Evolutionary conservation across 169 alveolate genomes (phyloP).

Genomic region (Cryptosporidium sp.): DNA sequence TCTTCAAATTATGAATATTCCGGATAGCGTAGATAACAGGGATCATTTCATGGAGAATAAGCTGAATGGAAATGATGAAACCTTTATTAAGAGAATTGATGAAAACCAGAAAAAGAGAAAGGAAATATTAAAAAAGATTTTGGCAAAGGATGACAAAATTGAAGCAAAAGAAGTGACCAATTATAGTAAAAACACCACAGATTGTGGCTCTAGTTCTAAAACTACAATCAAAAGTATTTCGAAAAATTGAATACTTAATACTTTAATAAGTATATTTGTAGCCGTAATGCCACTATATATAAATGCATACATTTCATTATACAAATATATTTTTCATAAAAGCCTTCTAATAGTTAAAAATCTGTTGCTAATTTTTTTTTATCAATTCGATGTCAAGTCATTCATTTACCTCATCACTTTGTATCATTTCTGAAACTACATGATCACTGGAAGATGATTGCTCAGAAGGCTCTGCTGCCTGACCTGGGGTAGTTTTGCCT

Average conservation of each 20-base stretch:
- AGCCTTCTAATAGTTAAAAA: background rate
- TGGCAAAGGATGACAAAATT: background rate
- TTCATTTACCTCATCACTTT: constrained; percentile 9
- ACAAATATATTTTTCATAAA: background rate
- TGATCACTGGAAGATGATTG: background rate
- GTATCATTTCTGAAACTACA: constrained; percentile 27
- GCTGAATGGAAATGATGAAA: constrained; percentile 36
- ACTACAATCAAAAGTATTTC: constrained; percentile 27
- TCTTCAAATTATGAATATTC: constrained; percentile 77
- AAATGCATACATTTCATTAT: background rate
- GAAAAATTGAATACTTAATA: background rate
- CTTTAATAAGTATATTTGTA: background rate
- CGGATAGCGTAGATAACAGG: constrained; percentile 83
- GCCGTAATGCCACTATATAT: background rate
- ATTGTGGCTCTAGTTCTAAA: background rate
- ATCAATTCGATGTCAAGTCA: background rate
- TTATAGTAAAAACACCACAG: background rate
- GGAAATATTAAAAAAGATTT: constrained; percentile 28
- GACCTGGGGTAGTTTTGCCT: background rate
- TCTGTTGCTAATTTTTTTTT: background rate
- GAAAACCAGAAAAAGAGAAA: constrained; percentile 33
- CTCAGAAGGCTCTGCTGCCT: background rate
- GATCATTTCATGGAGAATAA: constrained; percentile 79
- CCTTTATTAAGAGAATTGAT: background rate
- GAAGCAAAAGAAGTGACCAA: background rate